Conservation (phyloP, 129 eudicot genomes). For the Lonicera japonica region DNA sequence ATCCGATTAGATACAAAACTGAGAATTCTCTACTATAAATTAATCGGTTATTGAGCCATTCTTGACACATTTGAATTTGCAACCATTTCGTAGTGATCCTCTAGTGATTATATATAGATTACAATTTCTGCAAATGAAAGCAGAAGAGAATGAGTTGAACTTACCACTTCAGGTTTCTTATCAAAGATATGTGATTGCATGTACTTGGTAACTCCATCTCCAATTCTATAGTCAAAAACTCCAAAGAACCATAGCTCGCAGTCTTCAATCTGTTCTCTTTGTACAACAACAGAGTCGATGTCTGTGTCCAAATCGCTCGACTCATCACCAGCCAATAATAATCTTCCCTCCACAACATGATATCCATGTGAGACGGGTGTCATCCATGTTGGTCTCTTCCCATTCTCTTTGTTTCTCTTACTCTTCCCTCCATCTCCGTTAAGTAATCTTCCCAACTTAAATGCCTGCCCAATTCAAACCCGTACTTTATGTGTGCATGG, state of each 20-base stretch:
- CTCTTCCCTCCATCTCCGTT: conserved; percentile 13
- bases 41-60: no score
- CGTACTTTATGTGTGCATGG: no score
- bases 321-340: not conserved
- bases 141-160: no score
- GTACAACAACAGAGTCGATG: conserved; percentile 32
- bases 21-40: no score
- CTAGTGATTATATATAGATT: no score
- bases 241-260: conserved; percentile 44
- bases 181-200: conserved; percentile 39
- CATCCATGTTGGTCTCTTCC: conserved; percentile 39
- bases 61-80: no score
- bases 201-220: conserved; percentile 25
- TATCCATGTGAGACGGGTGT: conserved; percentile 40
- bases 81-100: no score
- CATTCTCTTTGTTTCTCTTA: not conserved
- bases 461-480: conserved; percentile 14
- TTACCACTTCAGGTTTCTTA: conserved; percentile 32
- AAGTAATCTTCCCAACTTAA: conserved; percentile 15
- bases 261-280: conserved; percentile 32
- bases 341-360: conserved; percentile 29
- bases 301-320: conserved; percentile 1
- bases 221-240: conserved; percentile 26
- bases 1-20: no score
- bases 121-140: no score